These are phyloP conservation scores for Solanum hybrid DNA, from an alignment of 305 asterid genomes.

Conservation along the genomic window DNA sequence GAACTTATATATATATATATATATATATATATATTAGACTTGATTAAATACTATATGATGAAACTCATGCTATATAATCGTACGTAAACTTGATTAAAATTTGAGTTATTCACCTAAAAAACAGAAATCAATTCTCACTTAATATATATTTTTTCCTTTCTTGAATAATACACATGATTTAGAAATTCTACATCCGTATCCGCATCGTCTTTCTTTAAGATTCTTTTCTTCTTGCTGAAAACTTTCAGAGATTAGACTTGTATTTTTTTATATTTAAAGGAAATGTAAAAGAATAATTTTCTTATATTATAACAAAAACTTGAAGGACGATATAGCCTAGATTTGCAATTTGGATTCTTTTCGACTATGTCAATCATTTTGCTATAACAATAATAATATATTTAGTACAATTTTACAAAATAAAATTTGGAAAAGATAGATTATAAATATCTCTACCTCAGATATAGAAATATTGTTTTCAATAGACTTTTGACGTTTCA, in stretches of 20 bases:
- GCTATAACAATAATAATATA: not conserved
- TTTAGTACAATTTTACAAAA: not conserved
- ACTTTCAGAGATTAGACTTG: not conserved
- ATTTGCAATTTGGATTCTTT: not conserved
- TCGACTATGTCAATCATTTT: not conserved
- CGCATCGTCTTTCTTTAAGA: not conserved
- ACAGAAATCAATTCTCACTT: not conserved
- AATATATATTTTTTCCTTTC: not conserved
- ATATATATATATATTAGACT: too few species aligned
- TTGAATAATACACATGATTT: not conserved
- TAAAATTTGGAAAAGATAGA: too few species aligned
- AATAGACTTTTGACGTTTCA: not conserved
- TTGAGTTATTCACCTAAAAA: not conserved
- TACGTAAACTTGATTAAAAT: not conserved
- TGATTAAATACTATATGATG: too few species aligned
- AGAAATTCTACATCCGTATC: not conserved
- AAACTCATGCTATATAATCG: not conserved
- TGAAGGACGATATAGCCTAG: not conserved
- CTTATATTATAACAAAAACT: not conserved
- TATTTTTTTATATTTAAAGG: not conserved
- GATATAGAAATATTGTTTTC: rapidly evolving
- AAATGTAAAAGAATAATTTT: not conserved
- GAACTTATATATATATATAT: too few species aligned
- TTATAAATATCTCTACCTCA: not conserved
- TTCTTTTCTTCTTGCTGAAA: not conserved